Base-by-base conservation (phyloP, 192 early-diverging fungal species). In the Coemansia sp. region DNA sequence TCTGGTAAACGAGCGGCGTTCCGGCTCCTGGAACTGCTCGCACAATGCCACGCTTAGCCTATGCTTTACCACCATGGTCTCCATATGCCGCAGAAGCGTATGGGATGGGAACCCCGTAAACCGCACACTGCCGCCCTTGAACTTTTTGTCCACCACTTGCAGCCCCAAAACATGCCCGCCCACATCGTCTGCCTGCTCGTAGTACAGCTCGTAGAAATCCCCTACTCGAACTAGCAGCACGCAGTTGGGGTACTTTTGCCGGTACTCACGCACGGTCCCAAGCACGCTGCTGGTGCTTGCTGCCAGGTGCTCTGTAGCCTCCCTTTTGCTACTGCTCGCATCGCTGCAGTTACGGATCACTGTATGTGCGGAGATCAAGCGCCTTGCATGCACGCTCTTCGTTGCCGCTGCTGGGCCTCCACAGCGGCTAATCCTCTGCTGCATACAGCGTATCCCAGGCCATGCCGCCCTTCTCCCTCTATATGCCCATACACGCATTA, bases 201-300 rank as follows among this genome's bases (percentile, higher is more conserved):
- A 86, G 64, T 89, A 91, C 19, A 89, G 55, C 81, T 91, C 89
- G 64, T 89, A 91, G 53, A 91, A 89, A 51, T 86, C 84, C n/a
- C 89, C 89, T 16, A 91, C 89, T 30, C 84, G 84, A 13, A 85
- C 80, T 11, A 91, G 76, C 1, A 91, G 63, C 14, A 89, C 84
- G 57, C 87, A 86, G 18, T 78, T 51, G 0, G 87, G 87, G 55
- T 91, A 84, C 15, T 82, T 63, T 26, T 77, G 63, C 31, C 84
- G 79, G 46, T 65, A 74, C 42, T 79, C 57, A 37, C 82, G 79
- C 11, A 87, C 86, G 2, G 70, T 68, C 14, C 48, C 44, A 3
- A 81, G 59, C 18, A 81, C 68, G 23, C 48, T 61, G 60, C 73
- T 77, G 20, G 67, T 11, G 31, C 53, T 16, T 6, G 47, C 26